Percentiles rank a stretch among this genome's conserved stretches.
phyloP scores from a whole-genome alignment of 2,329 filamentous ascomycete species.

The Hymenoscyphus salicellus region DNA sequence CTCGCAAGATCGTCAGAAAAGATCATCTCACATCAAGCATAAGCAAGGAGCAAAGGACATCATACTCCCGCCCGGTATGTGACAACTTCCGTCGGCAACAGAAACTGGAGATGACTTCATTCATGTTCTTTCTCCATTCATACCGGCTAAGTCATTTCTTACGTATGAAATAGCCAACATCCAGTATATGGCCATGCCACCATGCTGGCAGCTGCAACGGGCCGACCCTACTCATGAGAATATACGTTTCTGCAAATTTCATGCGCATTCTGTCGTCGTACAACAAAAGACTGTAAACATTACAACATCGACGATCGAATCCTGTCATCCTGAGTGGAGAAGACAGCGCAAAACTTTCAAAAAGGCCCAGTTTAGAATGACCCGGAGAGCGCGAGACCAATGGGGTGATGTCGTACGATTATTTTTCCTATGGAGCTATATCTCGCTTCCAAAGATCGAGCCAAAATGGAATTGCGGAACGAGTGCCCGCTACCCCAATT shows the following conservation, averaged over 20 bases:
- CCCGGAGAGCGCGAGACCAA: not conserved
- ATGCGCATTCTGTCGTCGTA: not conserved
- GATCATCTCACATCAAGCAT: not conserved
- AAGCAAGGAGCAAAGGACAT: not conserved
- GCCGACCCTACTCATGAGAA: not conserved
- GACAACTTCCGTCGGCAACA: not conserved
- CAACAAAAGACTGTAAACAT: not conserved
- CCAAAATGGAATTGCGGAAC: conserved; percentile 22
- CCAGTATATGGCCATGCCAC: not conserved
- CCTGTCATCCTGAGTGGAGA: too few relatives aligned
- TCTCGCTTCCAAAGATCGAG: conserved; percentile 3
- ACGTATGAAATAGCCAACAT: not conserved
- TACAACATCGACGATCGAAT: not conserved
- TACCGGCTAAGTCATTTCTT: not conserved
- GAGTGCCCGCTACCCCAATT: conserved; percentile 4
- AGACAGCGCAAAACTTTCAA: not conserved
- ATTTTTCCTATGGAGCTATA: not conserved
- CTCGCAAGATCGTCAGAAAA: not conserved
- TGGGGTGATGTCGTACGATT: not conserved
- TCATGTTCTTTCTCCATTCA: not conserved
- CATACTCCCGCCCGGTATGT: not conserved
- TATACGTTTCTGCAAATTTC: not conserved
- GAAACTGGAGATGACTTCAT: not conserved
- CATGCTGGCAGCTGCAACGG: not conserved
- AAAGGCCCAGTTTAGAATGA: not conserved